These are phyloP conservation scores for Leptosphaerulina australis DNA, from an alignment of 2,329 filamentous ascomycete genomes.

Conservation along the genomic window DNA sequence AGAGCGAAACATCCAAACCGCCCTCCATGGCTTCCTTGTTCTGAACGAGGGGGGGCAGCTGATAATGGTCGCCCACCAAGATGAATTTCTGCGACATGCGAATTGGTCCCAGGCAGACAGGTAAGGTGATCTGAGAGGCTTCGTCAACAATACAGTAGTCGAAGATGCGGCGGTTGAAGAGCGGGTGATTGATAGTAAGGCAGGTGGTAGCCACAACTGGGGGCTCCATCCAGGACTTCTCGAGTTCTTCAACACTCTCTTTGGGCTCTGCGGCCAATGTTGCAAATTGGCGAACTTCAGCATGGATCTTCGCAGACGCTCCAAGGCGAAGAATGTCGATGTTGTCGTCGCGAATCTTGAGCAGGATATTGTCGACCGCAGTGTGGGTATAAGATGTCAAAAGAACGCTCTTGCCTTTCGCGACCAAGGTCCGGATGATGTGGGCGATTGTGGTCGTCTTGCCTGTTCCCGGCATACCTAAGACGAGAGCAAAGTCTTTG, in stretches of 20 bases:
- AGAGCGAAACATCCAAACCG: slow-evolving; percentile 89
- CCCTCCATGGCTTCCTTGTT: slow-evolving; percentile 86
- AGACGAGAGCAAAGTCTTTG: slow-evolving; percentile 91
- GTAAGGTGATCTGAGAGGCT: slow-evolving; percentile 94
- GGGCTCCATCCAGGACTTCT: slow-evolving; percentile 80
- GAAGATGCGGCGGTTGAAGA: slow-evolving; percentile 88
- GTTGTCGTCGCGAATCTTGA: slow-evolving; percentile 83
- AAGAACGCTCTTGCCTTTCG: slow-evolving; percentile 89
- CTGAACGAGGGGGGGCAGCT: slow-evolving; percentile 90
- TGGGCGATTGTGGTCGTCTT: slow-evolving; percentile 99
- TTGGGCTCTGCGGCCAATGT: slow-evolving; percentile 76
- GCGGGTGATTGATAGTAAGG: slow-evolving; percentile 83
- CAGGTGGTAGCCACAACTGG: slow-evolving; percentile 95
- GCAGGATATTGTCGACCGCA: slow-evolving; percentile 94
- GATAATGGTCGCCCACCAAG: slow-evolving; percentile 94
- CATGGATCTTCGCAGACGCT: slow-evolving; percentile 81
- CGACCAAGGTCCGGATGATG: slow-evolving; percentile 88
- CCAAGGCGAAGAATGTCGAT: slow-evolving; percentile 86
- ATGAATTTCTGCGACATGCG: slow-evolving; percentile 92
- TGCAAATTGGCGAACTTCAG: slow-evolving; percentile 84
- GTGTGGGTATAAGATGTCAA: slow-evolving; percentile 97
- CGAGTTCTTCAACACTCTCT: slow-evolving; percentile 80
- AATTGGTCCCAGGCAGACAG: slow-evolving; percentile 92
- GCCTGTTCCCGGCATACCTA: slow-evolving; percentile 97
- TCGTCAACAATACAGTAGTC: slow-evolving; percentile 99